Conservation (phyloP, 345 rosid genomes). For the Lumnitzera littorea region DNA sequence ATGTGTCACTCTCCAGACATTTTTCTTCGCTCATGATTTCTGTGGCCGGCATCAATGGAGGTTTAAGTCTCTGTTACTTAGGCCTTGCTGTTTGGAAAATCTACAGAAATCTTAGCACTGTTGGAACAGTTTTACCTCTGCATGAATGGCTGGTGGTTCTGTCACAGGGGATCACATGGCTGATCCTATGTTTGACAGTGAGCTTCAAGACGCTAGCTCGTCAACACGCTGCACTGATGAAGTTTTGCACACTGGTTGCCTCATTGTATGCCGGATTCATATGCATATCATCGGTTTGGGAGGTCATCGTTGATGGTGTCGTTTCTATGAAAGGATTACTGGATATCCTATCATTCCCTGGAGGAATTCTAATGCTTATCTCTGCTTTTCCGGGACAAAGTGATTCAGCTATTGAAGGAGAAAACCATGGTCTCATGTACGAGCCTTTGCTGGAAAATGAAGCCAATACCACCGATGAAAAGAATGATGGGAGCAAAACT, state of each 20-base stretch:
- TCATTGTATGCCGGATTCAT: constrained; percentile 25
- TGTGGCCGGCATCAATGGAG: constrained; percentile 17
- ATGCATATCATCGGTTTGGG: constrained; percentile 17
- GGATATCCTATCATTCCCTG: constrained; percentile 27
- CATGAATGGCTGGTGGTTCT: constrained; percentile 21
- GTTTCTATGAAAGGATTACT: constrained; percentile 12
- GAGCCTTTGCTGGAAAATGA: constrained; percentile 29
- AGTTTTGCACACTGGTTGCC: constrained; percentile 11
- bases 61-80: constrained; percentile 25
- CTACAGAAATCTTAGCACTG: constrained; percentile 5
- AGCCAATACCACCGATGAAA: neutral
- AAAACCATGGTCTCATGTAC: constrained; percentile 11
- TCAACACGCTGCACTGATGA: constrained; percentile 2
- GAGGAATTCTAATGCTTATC: constrained; percentile 26
- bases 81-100: constrained; percentile 22
- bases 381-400: constrained; percentile 11
- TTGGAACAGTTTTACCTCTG: constrained; percentile 19
- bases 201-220: constrained; percentile 13
- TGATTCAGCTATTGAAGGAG: neutral
- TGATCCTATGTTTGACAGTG: constrained; percentile 15
- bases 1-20: constrained; percentile 2
- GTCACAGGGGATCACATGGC: constrained; percentile 33
- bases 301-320: constrained; percentile 7
- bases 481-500: neutral
- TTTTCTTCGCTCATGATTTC: constrained; percentile 7